Conservation (phyloP, 345 rosid genomes). For the Eucalyptus viminalis region DNA sequence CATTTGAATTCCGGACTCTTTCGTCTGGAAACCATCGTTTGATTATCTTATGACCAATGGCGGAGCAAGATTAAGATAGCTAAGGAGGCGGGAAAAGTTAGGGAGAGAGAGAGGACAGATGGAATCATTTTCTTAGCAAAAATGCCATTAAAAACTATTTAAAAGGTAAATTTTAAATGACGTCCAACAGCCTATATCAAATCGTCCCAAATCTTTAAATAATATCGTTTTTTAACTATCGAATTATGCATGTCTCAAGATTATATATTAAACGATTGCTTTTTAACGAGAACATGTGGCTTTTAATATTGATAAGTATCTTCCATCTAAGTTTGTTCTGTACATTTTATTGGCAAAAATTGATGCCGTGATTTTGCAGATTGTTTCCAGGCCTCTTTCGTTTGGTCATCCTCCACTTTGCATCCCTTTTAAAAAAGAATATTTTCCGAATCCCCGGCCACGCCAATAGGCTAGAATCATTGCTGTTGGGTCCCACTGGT, state of each 20-base stretch:
- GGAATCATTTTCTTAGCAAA: not conserved
- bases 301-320: not conserved
- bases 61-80: not conserved
- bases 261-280: not conserved
- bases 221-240: rapidly evolving
- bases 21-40: not conserved
- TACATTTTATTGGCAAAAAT: not conserved
- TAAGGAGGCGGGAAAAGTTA: not conserved
- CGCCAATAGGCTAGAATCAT: not conserved
- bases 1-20: not conserved
- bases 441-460: not conserved
- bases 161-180: not conserved
- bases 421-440: not conserved
- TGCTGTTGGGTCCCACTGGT: not conserved
- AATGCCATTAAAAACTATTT: not conserved
- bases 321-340: not conserved
- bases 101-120: not conserved
- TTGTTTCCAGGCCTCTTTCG: not conserved
- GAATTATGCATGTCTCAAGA: rapidly evolving
- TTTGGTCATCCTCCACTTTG: not conserved
- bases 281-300: no score
- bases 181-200: rapidly evolving
- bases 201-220: rapidly evolving
- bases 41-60: not conserved
- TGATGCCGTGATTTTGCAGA: not conserved